These are phyloP conservation scores for Coniochaeta pulveracea DNA, from an alignment of 2,329 filamentous ascomycete species.

Conservation along the genomic window DNA sequence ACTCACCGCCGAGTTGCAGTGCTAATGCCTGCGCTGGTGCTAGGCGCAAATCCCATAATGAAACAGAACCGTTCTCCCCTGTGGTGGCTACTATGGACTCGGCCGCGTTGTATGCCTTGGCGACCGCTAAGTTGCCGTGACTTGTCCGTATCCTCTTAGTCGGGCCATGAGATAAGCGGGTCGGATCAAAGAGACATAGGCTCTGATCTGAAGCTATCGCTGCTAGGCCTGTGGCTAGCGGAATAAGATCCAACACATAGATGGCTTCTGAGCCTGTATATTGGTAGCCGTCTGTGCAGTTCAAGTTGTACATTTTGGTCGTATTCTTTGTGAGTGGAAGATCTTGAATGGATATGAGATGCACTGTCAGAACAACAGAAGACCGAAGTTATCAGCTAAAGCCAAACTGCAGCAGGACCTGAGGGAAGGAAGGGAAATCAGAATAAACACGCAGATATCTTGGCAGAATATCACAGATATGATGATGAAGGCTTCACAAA, in stretches of 20 bases:
- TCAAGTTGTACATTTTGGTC: slow-evolving; percentile 30
- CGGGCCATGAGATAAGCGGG: slow-evolving; percentile 39
- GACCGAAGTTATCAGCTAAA: too few species aligned
- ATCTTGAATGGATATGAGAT: too few species aligned
- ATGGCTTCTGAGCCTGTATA: slow-evolving; percentile 27
- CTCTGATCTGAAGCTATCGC: slow-evolving; percentile 60
- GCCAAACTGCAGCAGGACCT: too few species aligned
- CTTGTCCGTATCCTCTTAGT: slow-evolving; percentile 34
- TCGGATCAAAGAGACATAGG: slow-evolving; percentile 54
- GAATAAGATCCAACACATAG: slow-evolving; percentile 48
- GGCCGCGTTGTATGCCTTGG: slow-evolving; percentile 41
- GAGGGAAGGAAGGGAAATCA: too few species aligned
- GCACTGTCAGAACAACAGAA: too few species aligned
- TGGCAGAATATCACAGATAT: too few species aligned
- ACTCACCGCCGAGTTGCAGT: slow-evolving; percentile 27
- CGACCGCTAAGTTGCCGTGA: slow-evolving; percentile 53
- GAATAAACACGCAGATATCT: too few species aligned
- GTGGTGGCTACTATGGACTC: slow-evolving; percentile 53
- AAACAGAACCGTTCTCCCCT: slow-evolving; percentile 59
- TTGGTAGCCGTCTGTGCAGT: slow-evolving; percentile 25
- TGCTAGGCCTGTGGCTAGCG: slow-evolving; percentile 38
- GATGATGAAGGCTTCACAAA: too few species aligned
- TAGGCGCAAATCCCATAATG: slow-evolving; percentile 52
- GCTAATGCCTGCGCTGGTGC: slow-evolving; percentile 26
- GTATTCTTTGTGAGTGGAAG: too few species aligned